A percentile compares a stretch with the other conserved stretches of the same genome.
Evolutionary conservation across 768 basidiomycete species (phyloP).

Genomic region (Clitopilus hobsonii): DNA sequence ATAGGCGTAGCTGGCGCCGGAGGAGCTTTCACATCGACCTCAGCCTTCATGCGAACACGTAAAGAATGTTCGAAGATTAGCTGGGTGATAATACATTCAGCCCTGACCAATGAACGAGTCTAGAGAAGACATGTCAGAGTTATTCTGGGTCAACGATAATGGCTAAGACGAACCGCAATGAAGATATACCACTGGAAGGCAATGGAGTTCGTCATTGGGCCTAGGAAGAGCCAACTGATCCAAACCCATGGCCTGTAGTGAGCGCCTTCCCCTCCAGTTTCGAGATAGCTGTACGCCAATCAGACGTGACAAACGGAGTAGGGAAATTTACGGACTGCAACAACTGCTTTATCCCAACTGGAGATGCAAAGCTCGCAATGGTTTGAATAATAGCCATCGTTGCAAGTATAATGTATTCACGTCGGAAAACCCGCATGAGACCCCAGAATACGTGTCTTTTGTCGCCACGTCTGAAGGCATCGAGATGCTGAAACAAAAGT

Average conservation of each 20-base stretch:
- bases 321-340: slow-evolving; percentile 24
- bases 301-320: background rate
- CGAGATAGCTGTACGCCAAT: slow-evolving; percentile 46
- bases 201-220: slow-evolving; percentile 38
- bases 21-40: slow-evolving; percentile 10
- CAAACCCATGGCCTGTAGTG: slow-evolving; percentile 65
- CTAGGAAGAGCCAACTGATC: slow-evolving; percentile 48
- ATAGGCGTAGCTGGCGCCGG: slow-evolving; percentile 1
- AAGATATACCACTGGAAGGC: slow-evolving; percentile 52
- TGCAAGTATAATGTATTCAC: slow-evolving; percentile 26
- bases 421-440: slow-evolving; percentile 33
- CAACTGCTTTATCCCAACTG: slow-evolving; percentile 36
- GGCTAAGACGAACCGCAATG: slow-evolving; percentile 27
- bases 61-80: slow-evolving; percentile 46
- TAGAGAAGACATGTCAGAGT: slow-evolving; percentile 34
- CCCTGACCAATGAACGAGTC: slow-evolving; percentile 42
- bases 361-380: slow-evolving; percentile 25
- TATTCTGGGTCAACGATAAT: background rate
- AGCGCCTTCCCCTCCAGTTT: slow-evolving; percentile 43
- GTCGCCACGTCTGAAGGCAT: slow-evolving; percentile 33
- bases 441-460: slow-evolving; percentile 42
- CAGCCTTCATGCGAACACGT: slow-evolving; percentile 56
- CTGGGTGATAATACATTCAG: slow-evolving; percentile 40
- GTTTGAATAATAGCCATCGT: slow-evolving; percentile 21
- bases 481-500: slow-evolving; percentile 25